Percentiles rank a stretch among this genome's conserved stretches.
Evolutionary conservation across 345 rosid species (phyloP).

Genomic region (Corchorus capsularis): DNA sequence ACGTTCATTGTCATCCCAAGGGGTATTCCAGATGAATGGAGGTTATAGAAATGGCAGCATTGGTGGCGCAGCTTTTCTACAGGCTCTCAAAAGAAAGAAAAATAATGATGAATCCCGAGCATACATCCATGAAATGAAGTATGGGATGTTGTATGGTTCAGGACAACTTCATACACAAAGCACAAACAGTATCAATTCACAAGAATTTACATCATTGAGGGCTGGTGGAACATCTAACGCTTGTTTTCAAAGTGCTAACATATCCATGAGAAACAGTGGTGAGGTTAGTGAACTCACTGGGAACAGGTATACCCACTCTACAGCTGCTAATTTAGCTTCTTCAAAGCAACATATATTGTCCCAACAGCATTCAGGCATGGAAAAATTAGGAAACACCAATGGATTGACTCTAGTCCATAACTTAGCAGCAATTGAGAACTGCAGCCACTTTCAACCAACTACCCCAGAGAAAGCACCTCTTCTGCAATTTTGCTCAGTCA

Average conservation of each 20-base stretch:
- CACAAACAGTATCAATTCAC: slow-evolving; percentile 22
- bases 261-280: slow-evolving; percentile 8
- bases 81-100: slow-evolving; percentile 44
- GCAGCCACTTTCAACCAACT: slow-evolving; percentile 32
- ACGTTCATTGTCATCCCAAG: slow-evolving; percentile 27
- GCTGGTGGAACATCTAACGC: slow-evolving; percentile 20
- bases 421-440: slow-evolving; percentile 25
- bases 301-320: slow-evolving; percentile 11
- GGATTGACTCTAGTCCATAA: slow-evolving; percentile 22
- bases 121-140: slow-evolving; percentile 26
- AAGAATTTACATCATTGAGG: slow-evolving; percentile 22
- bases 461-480: slow-evolving; percentile 34
- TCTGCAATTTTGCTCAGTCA: slow-evolving; percentile 24
- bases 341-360: slow-evolving; percentile 22
- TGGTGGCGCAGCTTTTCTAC: slow-evolving; percentile 21
- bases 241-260: slow-evolving; percentile 6
- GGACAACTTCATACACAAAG: slow-evolving; percentile 27
- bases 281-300: slow-evolving; percentile 4
- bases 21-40: slow-evolving; percentile 26
- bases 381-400: slow-evolving; percentile 22
- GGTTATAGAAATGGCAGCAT: slow-evolving; percentile 28
- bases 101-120: slow-evolving; percentile 34
- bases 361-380: slow-evolving; percentile 14
- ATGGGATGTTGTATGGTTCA: slow-evolving; percentile 29
- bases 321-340: slow-evolving; percentile 22